Evolutionary conservation across 2,329 filamentous ascomycete species (phyloP).

Genomic region (Apiospora arundinis): DNA sequence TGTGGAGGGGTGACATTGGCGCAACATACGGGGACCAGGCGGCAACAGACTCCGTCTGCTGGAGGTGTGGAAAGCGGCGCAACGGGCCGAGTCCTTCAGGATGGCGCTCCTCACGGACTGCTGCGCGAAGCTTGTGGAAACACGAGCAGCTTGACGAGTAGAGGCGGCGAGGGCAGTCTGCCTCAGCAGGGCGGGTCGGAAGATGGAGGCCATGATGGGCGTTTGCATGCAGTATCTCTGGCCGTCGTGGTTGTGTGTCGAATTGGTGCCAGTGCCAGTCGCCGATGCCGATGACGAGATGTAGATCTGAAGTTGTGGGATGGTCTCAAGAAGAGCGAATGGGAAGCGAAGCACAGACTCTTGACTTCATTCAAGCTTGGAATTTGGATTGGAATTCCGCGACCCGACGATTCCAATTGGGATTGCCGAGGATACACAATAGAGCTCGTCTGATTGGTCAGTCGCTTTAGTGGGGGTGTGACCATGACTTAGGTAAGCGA

Average conservation of each 20-base stretch:
- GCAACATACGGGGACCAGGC: conserved; percentile 78
- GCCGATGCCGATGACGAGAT: conserved; percentile 1
- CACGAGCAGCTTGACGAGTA: conserved; percentile 45
- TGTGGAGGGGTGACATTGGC: neutral
- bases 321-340: neutral
- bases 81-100: conserved; percentile 53
- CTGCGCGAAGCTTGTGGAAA: conserved; percentile 40
- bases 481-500: conserved; percentile 1
- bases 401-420: conserved; percentile 19
- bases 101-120: conserved; percentile 36
- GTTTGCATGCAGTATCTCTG: neutral
- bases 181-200: conserved; percentile 61
- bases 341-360: conserved; percentile 18
- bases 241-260: neutral
- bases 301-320: neutral
- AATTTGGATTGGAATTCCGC: conserved; percentile 1
- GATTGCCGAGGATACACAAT: conserved; percentile 22
- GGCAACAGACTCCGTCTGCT: conserved; percentile 78
- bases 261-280: no score
- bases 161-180: conserved; percentile 54
- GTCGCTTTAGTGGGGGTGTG: neutral
- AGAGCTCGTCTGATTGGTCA: neutral
- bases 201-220: conserved; percentile 59
- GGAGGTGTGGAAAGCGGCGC: conserved; percentile 87
- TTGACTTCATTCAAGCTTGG: neutral